Evolutionary conservation across 495 filamentous ascomycete genomes (phyloP), one percentile per base, ranked within the genome.

Genomic region (Penicillium diatomitis): DNA sequence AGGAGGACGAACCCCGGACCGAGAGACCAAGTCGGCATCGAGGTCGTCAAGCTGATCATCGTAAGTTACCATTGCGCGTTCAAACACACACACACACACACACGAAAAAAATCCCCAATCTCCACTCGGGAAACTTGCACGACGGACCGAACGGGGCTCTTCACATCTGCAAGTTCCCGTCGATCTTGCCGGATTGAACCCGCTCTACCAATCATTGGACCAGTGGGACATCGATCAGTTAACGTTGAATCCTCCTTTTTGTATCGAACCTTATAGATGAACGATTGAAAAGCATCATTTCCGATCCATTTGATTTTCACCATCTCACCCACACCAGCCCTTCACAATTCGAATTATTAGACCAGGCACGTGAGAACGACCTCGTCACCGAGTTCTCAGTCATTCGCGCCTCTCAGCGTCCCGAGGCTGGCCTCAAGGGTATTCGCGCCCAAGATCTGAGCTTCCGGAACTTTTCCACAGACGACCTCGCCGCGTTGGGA

Each of bases 291-390:
- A 69, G 67, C 38, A 62, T 72, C 55, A 95, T 95, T 44, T 95
- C 89, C 0, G 80, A 78, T 27, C 89, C 89, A 4, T 95, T 86
- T 65, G 85, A 90, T 64, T 95, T 95, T 57, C 87, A 90, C 54
- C 89, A 95, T 64, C 66, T 95, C 40, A 85, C 85, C 28, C 87
- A 94, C 61, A 88, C 84, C 10, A 78, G 77, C 35, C 80, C 77
- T 27, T 68, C 82, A 9, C 78, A 85, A 47, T 73, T 87, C 41
- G 72, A 81, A 9, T 69, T 72, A 8, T 54, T 88, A 32, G 74
- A 81, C 36, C 72, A 69, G 32, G 60, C 76, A 8, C 77, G 75
- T 35, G 73, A 81, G 44, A 71, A 74, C 44, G 79, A 90, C 32
- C 68, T 88, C 29, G 74, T 80, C 10, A 78, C 80, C 3, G 80